These are phyloP conservation scores for Macrolepiota dolichaula DNA, from an alignment of 768 basidiomycete genomes.

Conservation along the genomic window DNA sequence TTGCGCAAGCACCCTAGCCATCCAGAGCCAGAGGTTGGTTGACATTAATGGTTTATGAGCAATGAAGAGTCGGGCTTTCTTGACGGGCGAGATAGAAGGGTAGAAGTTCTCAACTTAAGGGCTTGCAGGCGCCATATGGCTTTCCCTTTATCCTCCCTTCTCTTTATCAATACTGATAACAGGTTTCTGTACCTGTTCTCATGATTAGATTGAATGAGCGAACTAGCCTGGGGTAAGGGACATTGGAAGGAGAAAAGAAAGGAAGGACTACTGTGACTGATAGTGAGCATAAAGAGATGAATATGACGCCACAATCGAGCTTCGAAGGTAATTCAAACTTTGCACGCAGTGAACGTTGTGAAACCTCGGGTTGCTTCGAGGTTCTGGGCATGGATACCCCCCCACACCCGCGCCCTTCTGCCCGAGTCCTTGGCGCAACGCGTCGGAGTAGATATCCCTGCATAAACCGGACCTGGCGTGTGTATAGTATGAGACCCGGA, in stretches of 20 bases:
- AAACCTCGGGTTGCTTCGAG: not conserved
- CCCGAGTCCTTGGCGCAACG: not conserved
- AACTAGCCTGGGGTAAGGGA: not conserved
- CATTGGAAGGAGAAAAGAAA: not conserved
- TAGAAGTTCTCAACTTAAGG: too few relatives aligned
- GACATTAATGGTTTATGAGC: not conserved
- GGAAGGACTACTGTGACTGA: too few relatives aligned
- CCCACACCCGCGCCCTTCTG: not conserved
- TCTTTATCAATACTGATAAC: not conserved
- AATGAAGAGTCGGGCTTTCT: not conserved
- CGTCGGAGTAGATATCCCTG: not conserved
- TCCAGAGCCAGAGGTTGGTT: not conserved
- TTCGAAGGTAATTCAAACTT: not conserved
- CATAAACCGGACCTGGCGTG: not conserved
- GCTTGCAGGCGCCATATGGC: not conserved
- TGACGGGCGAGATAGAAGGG: constrained; percentile 1
- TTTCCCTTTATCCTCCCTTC: not conserved
- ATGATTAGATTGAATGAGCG: not conserved
- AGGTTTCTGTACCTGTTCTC: not conserved
- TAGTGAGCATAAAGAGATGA: not conserved
- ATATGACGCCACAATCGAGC: not conserved
- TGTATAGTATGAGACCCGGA: not conserved
- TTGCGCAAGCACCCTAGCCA: too few relatives aligned
- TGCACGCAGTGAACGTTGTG: not conserved
- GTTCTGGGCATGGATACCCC: not conserved